Base-by-base conservation (phyloP, 768 basidiomycete species). In the Trametopsis cervina region DNA sequence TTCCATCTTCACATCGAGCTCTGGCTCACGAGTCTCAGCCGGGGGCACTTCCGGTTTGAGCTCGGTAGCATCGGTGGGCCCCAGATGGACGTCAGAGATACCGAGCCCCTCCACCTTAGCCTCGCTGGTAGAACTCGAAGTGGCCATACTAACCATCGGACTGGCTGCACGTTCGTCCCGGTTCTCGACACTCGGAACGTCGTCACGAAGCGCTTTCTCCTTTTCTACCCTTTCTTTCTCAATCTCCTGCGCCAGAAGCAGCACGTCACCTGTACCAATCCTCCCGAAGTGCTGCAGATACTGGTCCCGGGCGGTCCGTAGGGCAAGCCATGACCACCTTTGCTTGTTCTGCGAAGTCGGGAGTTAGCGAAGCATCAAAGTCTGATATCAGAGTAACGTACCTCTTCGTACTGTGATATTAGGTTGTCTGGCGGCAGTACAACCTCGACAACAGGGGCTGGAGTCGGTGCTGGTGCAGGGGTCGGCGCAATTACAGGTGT, bases 251-350 rank as follows among this genome's bases (percentile, higher is more conserved):
- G 57, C 60, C 25, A 67, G 60, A 25, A 53, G 49, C 4, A 58
- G 40, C 51, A 93, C 68, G 52, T 91, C 87, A 6, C 86, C 88
- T 4, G 80, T 80, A 15, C 85, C 87, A 51, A 90, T 89, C 68
- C 80, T 84, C n/a, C 81, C 76, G 54, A 92, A 91, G 55, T 88
- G 80, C 52, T 82, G 78, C 35, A 90, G 62, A 62, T 90, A 69
- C 50, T 75, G 74, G 54, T 87, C 81, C 29, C 89, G 83, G 46
- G 85, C 80, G 36, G 78, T 75, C 17, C 89, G 84, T 50, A 92
- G 73, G 6, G 83, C 85, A 15, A 90, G 73, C 89, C 90, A 93
- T 4, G 86, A 70, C 73, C 81, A 79, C 2, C 85, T 77, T 52
- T 82, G 76, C 56, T 89, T 87, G 64, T 80, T 82, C 89, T 90